Conservation (phyloP, 1,139 yeast genomes). For the Magnusiomyces magnusii region DNA sequence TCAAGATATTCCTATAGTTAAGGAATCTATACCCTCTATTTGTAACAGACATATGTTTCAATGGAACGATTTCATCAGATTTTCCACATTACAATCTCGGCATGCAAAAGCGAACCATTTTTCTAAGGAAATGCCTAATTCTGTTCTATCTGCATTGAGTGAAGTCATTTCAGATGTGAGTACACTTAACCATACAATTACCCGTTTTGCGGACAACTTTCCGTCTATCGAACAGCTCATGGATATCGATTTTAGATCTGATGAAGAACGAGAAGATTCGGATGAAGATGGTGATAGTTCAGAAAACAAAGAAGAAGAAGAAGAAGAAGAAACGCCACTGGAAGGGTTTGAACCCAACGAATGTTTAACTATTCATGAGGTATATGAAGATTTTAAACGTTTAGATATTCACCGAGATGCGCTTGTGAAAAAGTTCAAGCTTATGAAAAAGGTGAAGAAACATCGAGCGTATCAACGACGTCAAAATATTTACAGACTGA, state of each 20-base stretch:
- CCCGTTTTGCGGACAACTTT: neutral
- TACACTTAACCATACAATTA: neutral
- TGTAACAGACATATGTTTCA: neutral
- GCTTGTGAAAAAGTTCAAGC: neutral
- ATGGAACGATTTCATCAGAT: neutral
- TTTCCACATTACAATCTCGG: neutral
- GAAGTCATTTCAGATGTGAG: neutral
- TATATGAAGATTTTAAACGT: neutral
- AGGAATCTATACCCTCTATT: neutral
- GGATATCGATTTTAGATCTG: neutral
- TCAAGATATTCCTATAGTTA: neutral
- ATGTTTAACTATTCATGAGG: neutral
- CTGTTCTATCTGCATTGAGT: neutral
- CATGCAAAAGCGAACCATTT: neutral
- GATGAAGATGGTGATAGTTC: neutral
- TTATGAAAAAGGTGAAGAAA: neutral
- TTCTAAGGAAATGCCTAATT: neutral
- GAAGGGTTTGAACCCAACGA: neutral
- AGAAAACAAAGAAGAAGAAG: neutral
- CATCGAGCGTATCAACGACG: slow-evolving; percentile 4
- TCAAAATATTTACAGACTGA: neutral
- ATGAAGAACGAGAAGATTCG: neutral
- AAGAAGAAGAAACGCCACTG: neutral
- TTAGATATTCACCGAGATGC: neutral
- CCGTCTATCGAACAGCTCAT: neutral